A percentile compares a stretch with the other conserved stretches of the same genome.
Evolutionary conservation across 2,329 filamentous ascomycete species (phyloP).

Genomic region (Ascochyta fabae): DNA sequence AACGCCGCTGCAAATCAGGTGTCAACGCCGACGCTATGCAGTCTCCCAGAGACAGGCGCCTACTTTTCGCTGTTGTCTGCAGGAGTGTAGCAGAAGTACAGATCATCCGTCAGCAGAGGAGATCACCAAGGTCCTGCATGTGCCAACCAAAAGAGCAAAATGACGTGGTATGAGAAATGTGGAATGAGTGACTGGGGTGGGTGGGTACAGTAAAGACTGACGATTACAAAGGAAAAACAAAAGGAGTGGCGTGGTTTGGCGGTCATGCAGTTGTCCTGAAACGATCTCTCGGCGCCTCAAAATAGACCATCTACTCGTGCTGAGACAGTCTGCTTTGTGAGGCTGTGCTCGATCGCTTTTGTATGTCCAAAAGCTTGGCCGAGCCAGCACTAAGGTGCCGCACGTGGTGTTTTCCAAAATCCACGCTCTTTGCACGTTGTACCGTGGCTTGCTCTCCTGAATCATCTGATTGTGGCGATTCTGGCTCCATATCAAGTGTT

Average conservation of each 20-base stretch:
- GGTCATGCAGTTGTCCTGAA: constrained; percentile 30
- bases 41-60: constrained; percentile 19
- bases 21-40: constrained; percentile 38
- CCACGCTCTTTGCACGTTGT: constrained; percentile 74
- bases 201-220: constrained; percentile 33
- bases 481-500: constrained; percentile 38
- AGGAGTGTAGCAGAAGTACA: neutral
- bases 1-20: constrained; percentile 18
- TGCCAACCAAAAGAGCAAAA: constrained; percentile 30
- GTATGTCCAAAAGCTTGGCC: constrained; percentile 73
- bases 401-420: constrained; percentile 68
- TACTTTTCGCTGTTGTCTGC: constrained; percentile 1
- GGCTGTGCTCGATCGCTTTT: constrained; percentile 42
- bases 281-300: constrained; percentile 21
- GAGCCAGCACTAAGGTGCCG: constrained; percentile 80
- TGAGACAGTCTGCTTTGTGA: constrained; percentile 34
- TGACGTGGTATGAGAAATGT: constrained; percentile 31
- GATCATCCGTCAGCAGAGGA: neutral
- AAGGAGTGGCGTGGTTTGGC: constrained; percentile 46
- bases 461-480: constrained; percentile 41
- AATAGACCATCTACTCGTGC: constrained; percentile 28
- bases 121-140: constrained; percentile 21
- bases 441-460: constrained; percentile 42
- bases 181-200: constrained; percentile 36
- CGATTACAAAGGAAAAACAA: constrained; percentile 45